Evolutionary conservation across 2,329 filamentous ascomycete genomes (phyloP).

Genomic region (Ilyonectria robusta): DNA sequence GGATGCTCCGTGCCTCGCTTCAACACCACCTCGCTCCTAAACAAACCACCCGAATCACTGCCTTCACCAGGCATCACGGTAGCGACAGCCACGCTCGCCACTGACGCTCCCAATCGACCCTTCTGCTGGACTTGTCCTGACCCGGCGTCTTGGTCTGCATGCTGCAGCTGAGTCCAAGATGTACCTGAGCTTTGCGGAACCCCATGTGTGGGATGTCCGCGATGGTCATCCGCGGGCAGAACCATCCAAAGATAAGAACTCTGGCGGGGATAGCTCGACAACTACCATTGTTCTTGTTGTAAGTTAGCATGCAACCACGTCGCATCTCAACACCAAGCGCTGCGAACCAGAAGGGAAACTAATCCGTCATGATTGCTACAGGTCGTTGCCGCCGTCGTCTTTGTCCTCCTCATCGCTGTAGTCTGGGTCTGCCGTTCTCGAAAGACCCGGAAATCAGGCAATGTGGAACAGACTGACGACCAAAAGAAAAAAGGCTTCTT

Average conservation of each 20-base stretch:
- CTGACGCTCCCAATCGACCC: constrained; percentile 9
- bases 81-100: constrained; percentile 10
- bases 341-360: neutral
- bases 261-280: constrained; percentile 15
- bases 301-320: constrained; percentile 27
- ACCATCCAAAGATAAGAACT: constrained; percentile 11
- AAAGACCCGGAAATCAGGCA: constrained; percentile 33
- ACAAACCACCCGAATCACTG: neutral
- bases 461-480: neutral
- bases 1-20: constrained; percentile 26
- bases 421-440: constrained; percentile 38
- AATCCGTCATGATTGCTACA: constrained; percentile 22
- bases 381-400: constrained; percentile 39
- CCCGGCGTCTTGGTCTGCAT: constrained; percentile 30
- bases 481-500: constrained; percentile 42
- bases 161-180: constrained; percentile 38
- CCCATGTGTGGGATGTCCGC: constrained; percentile 40
- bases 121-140: constrained; percentile 17
- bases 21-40: constrained; percentile 10
- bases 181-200: constrained; percentile 41
- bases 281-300: constrained; percentile 43
- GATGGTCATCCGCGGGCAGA: constrained; percentile 24
- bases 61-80: constrained; percentile 4
- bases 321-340: neutral
- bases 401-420: constrained; percentile 28